Evolutionary conservation across 1,284 basidiomycete species (phyloP), one percentile per base, ranked within the genome.

Genomic region (Mycena sp.): DNA sequence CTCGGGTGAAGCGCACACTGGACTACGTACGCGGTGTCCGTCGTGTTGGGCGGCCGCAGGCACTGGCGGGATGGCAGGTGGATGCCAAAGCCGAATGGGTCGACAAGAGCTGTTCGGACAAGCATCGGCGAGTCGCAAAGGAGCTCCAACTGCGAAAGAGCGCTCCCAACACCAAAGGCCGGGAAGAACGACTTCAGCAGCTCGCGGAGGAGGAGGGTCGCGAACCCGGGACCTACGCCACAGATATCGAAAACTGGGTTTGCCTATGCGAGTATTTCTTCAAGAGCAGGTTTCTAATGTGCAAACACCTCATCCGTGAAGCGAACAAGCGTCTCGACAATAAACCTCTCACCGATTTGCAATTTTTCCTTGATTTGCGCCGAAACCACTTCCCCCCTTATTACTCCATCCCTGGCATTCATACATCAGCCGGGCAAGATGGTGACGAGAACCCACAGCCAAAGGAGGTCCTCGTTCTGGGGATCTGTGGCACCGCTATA

Each of bases 141-240:
- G 48, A 63, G 28, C 38, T 59, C 2, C 26, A 35, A 26, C 21
- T 14, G 30, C 35, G 29, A 10, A 45, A 45, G 61, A 58, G 25
- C 21, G 19, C 55, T 28, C 37, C 26, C 5, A 58, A 63, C 17
- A 35, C 43, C 19, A 63, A 63, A n/a, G 63, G 58, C 6, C 44
- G 63, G 6, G 59, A 51, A 4, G 63, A 65, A 37, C 30, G 28
- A 7, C 37, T 65, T 10, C 49, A 35, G 32, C 43, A 25, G 19
- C 46, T 67, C 16, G 59, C 44, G 17, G 65, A 30, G 4, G 66
- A 65, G n/a, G 40, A 55, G 19, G 17, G 10, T 17, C 55, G 59
- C 2, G 50, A 50, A 35, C 48, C 29, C 6, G 66, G 66, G 0
- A 50, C 29, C 2, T 67, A 67, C 44, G 26, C 44, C 21, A 65